Evolutionary conservation across 2,329 filamentous ascomycete genomes (phyloP).

Genomic region (Paracoccidioides brasiliensis): DNA sequence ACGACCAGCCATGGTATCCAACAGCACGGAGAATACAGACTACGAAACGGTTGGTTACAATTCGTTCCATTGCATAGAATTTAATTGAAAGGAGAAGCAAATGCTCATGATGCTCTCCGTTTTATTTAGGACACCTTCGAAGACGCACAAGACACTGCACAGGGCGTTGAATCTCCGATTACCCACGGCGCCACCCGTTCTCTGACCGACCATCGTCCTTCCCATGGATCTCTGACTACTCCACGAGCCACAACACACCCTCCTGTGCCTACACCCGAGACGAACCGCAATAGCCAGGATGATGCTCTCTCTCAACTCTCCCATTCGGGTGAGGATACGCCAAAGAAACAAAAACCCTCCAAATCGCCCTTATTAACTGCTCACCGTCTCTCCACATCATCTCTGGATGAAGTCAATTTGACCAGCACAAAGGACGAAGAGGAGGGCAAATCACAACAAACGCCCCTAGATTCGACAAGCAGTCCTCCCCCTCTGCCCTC

Average conservation of each 20-base stretch:
- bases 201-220: constrained; percentile 37
- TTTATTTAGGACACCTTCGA: constrained; percentile 61
- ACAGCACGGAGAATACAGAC: constrained; percentile 26
- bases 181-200: constrained; percentile 44
- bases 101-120: background rate
- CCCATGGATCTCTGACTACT: constrained; percentile 26
- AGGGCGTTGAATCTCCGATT: constrained; percentile 14
- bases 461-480: background rate
- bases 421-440: constrained; percentile 43
- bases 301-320: constrained; percentile 17
- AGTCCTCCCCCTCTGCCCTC: constrained; percentile 21
- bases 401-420: constrained; percentile 55
- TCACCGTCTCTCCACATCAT: constrained; percentile 43
- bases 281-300: constrained; percentile 12
- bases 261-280: constrained; percentile 13
- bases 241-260: constrained; percentile 24
- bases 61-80: background rate
- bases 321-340: constrained; percentile 22
- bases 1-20: constrained; percentile 24
- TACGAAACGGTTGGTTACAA: constrained; percentile 27
- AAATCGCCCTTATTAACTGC: constrained; percentile 43
- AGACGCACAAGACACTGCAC: constrained; percentile 55
- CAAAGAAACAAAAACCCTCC: constrained; percentile 23
- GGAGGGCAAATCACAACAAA: constrained; percentile 12
- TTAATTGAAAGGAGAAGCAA: background rate